Evolutionary conservation across 2,329 filamentous ascomycete genomes (phyloP), one percentile per base, ranked within the genome.

Genomic region (Paraconiothyrium brasiliense): DNA sequence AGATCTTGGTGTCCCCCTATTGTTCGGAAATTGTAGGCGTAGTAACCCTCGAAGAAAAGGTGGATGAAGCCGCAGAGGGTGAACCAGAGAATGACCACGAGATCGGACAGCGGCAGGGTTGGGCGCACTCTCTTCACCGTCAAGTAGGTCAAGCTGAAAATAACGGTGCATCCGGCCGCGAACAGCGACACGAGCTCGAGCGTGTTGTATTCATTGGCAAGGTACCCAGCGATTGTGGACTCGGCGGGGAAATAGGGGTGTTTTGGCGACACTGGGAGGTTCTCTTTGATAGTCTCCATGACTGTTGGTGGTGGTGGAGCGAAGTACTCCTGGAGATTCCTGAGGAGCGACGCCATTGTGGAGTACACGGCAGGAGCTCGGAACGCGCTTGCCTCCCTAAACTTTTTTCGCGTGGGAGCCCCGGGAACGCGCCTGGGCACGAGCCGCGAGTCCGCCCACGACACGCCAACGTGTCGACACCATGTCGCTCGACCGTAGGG

Each of bases 1-100:
- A 95, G 80, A 58, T 89, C 88, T 75, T 93, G 90, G 62, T 87
- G 87, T 11, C 85, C 82, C 0, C 89, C 87, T 75, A 97, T 84
- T 27, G 80, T 82, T 24, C 82, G 79, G 76, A 92, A 90, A 75
- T 94, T 88, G 65, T 86, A 78, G 64, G 93, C 84, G 75, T 93
- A 96, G 78, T 96, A 97, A 41, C 90, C 92, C 81, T 97, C 93
- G 76, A 97, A 97, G 72, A 91, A 89, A 58, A 90, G 84, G 79
- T 97, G 93, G 41, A 97, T 83, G 67, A 85, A 87, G 2, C 87
- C 89, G 68, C 90, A 92, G 14, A 94, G 82, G 24, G 90, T 84
- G 76, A 94, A 94, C 92, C 92, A 94, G 78, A 92, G 78, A 24
- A 90, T 86, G 4, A 85, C 86, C 13, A 84, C 68, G 49, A 87